These are phyloP conservation scores for Phallus indusiatus DNA, from an alignment of 768 basidiomycete species.

Conservation along the genomic window DNA sequence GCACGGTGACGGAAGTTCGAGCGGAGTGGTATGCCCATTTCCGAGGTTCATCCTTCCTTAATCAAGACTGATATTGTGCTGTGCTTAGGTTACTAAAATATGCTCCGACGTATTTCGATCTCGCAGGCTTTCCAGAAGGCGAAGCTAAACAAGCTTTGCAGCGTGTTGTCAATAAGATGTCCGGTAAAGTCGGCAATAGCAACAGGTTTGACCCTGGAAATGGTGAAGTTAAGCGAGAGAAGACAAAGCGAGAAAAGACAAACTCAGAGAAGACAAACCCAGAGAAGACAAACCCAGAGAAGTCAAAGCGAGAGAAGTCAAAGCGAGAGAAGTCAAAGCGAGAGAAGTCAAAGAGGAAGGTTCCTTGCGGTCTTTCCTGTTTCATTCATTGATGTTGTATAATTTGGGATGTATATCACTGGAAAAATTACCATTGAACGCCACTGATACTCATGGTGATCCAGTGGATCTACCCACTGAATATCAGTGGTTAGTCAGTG, in stretches of 20 bases:
- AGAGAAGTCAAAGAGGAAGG: too few relatives aligned
- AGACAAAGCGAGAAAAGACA: slow-evolving; percentile 14
- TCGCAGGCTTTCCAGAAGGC: slow-evolving; percentile 51
- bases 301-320: too few relatives aligned
- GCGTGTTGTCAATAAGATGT: slow-evolving; percentile 42
- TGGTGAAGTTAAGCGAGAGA: slow-evolving; percentile 7
- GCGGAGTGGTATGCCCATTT: slow-evolving; percentile 67
- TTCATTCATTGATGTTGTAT: too few relatives aligned
- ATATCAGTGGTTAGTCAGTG: too few relatives aligned
- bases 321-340: slow-evolving; percentile 12
- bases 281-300: too few relatives aligned
- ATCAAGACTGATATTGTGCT: neutral
- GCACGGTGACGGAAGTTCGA: slow-evolving; percentile 80
- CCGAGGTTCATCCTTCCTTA: neutral
- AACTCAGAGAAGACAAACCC: too few relatives aligned
- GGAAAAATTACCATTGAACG: too few relatives aligned
- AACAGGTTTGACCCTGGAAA: slow-evolving; percentile 16
- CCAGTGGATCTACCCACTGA: too few relatives aligned
- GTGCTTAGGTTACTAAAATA: slow-evolving; percentile 51
- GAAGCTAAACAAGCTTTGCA: slow-evolving; percentile 61
- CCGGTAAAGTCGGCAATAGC: slow-evolving; percentile 33
- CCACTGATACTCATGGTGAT: too few relatives aligned
- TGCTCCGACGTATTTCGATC: slow-evolving; percentile 61
- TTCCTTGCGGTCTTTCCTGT: too few relatives aligned
- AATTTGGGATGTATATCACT: too few relatives aligned